phyloP scores from a whole-genome alignment of 306 rosid species.

The Quercus bicolor region DNA sequence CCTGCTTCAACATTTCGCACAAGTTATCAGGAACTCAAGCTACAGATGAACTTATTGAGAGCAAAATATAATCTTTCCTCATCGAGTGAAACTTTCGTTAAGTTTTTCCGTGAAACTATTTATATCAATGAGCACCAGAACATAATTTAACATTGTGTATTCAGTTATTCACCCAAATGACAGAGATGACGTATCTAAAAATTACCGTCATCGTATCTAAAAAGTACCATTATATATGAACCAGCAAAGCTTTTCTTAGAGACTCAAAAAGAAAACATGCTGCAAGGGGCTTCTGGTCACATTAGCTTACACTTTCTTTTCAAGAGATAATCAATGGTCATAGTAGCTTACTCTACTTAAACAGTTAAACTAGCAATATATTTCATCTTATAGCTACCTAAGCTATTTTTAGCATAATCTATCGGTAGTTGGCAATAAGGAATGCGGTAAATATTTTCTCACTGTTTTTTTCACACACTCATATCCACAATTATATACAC shows the following conservation, averaged over 20 bases:
- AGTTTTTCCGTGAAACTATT: too few relatives aligned
- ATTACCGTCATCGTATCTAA: background rate
- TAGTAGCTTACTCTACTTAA: too few relatives aligned
- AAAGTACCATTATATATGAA: background rate
- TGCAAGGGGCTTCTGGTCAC: background rate
- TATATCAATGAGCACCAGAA: background rate
- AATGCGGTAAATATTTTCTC: background rate
- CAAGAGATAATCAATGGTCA: background rate
- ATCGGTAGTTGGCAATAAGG: background rate
- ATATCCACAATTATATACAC: too few relatives aligned
- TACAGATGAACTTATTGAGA: background rate
- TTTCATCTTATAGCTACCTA: background rate
- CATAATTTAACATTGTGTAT: background rate
- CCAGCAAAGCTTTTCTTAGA: background rate
- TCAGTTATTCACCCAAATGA: background rate
- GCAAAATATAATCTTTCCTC: background rate
- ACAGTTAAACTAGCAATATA: background rate
- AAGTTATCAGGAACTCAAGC: slow-evolving; percentile 21
- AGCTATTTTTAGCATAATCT: background rate
- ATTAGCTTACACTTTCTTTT: background rate
- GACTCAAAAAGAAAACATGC: background rate
- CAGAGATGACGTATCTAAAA: too few relatives aligned
- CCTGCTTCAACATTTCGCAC: slow-evolving; percentile 42
- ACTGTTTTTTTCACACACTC: too few relatives aligned
- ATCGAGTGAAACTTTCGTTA: background rate